Conservation (phyloP, 192 early-diverging fungal genomes). For the Backusella circina region DNA sequence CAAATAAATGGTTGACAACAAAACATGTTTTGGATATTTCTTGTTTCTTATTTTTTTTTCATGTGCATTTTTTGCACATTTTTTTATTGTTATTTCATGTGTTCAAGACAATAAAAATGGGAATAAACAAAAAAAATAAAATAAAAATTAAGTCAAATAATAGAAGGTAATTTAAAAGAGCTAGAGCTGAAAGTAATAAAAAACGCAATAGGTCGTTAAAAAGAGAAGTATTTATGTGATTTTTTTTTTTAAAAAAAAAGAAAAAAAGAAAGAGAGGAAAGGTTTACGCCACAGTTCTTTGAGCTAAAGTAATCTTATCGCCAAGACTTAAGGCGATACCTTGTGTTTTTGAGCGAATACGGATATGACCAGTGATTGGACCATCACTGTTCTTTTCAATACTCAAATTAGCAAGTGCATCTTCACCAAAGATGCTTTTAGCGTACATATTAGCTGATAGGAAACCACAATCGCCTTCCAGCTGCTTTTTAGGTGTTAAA, state of each 20-base stretch:
- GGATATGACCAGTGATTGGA: conserved; percentile 90
- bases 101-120: not conserved
- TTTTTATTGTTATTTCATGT: not conserved
- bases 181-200: not conserved
- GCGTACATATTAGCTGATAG: conserved; percentile 97
- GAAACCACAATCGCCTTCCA: conserved; percentile 95
- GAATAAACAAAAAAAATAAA: not conserved
- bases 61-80: not conserved
- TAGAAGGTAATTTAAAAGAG: conserved; percentile 8
- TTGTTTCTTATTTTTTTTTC: not conserved
- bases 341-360: conserved; percentile 97
- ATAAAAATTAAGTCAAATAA: not conserved
- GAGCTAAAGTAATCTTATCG: conserved; percentile 19
- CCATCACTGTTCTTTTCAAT: conserved; percentile 77
- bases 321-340: conserved; percentile 95
- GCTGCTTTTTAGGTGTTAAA: conserved; percentile 88
- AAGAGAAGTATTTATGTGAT: not conserved
- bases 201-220: not conserved
- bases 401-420: conserved; percentile 96
- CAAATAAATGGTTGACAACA: not conserved
- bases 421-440: conserved; percentile 95
- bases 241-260: not conserved
- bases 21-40: not conserved
- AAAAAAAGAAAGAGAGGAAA: not conserved
- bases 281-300: conserved; percentile 3